These are phyloP conservation scores for Protomyces macrosporus DNA, from an alignment of 1,139 yeast species.

Conservation along the genomic window DNA sequence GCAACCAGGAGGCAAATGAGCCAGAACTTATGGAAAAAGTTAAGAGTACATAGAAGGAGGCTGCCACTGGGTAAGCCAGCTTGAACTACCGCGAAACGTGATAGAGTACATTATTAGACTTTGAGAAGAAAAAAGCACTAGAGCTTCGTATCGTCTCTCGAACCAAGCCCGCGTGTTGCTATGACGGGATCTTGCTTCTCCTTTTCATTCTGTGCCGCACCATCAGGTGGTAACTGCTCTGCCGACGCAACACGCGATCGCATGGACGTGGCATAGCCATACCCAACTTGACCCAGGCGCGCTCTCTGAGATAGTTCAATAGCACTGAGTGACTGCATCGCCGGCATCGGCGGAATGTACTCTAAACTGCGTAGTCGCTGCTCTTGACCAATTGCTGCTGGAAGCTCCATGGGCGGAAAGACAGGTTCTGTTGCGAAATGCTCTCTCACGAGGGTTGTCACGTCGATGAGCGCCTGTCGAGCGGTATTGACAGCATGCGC, in stretches of 20 bases:
- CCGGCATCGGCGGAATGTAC: not conserved
- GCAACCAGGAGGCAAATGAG: not conserved
- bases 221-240: not conserved
- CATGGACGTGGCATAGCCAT: not conserved
- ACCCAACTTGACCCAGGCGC: not conserved
- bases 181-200: not conserved
- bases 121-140: too few relatives aligned
- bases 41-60: not conserved
- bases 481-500: constrained; percentile 10
- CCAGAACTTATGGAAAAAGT: not conserved
- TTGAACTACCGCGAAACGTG: too few relatives aligned
- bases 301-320: not conserved
- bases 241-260: not conserved
- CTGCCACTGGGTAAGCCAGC: too few relatives aligned
- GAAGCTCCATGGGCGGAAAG: not conserved
- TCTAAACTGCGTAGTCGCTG: not conserved
- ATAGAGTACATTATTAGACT: too few relatives aligned
- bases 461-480: constrained; percentile 1
- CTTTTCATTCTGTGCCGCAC: not conserved
- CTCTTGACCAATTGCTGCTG: not conserved
- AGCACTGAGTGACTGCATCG: not conserved
- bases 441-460: not conserved
- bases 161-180: too few relatives aligned
- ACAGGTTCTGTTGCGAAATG: constrained; percentile 2
- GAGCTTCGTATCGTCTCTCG: too few relatives aligned